Conservation (phyloP, 495 filamentous ascomycete genomes). For the Daldinia concentrica region DNA sequence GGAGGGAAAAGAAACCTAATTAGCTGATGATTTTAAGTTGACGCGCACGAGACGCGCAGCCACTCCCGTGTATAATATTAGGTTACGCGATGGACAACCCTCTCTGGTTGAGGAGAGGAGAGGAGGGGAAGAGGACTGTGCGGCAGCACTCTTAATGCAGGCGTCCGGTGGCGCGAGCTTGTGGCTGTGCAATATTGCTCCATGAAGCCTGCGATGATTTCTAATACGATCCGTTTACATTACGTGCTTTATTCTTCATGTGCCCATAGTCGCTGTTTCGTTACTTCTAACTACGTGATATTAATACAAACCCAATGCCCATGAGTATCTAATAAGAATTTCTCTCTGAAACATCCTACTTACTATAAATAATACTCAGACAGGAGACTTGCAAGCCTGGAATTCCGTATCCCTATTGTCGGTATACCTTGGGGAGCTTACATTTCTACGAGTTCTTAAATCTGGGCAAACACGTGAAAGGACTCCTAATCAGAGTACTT, state of each 20-base stretch:
- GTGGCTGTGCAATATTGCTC: not conserved
- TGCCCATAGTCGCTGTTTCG: not conserved
- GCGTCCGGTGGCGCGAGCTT: not conserved
- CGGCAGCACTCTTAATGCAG: not conserved
- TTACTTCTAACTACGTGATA: not conserved
- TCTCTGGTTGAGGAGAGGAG: not conserved
- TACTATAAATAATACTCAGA: not conserved
- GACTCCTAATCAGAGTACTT: not conserved
- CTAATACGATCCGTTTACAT: not conserved
- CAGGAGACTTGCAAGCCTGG: not conserved
- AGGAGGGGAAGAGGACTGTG: not conserved
- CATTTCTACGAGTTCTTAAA: not conserved
- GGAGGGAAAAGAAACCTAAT: not conserved
- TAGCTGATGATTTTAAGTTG: slow-evolving; percentile 1
- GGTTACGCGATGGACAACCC: not conserved
- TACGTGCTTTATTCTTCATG: not conserved
- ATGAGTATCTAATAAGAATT: not conserved
- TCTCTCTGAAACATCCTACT: not conserved
- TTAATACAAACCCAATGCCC: not conserved
- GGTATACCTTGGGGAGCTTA: not conserved
- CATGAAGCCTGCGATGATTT: not conserved
- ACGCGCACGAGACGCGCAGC: not conserved
- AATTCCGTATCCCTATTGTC: not conserved
- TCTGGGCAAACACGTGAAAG: not conserved
- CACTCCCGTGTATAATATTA: not conserved